phyloP scores from a whole-genome alignment of 2,329 filamentous ascomycete species.

The Aulographum hederae region DNA sequence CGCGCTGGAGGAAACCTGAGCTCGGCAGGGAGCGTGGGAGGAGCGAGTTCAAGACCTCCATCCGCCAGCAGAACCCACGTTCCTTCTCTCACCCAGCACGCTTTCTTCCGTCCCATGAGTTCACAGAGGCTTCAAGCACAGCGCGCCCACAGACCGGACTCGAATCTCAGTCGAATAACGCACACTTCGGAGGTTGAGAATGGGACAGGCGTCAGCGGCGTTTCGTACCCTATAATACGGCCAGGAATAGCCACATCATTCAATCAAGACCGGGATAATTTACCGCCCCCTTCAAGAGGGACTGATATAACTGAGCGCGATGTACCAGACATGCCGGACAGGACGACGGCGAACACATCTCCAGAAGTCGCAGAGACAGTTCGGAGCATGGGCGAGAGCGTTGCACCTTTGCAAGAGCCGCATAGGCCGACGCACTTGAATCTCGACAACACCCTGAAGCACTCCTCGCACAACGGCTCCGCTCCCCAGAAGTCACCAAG shows the following conservation, averaged over 20 bases:
- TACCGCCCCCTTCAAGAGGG: conserved; percentile 57
- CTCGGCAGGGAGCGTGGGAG: conserved; percentile 11
- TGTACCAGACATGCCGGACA: conserved; percentile 42
- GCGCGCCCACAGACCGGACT: conserved; percentile 43
- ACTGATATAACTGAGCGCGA: conserved; percentile 63
- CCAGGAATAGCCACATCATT: no score
- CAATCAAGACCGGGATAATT: no score
- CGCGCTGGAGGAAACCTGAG: background rate
- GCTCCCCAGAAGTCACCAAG: conserved; percentile 51
- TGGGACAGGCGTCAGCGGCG: no score
- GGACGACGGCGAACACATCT: conserved; percentile 55
- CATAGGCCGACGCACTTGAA: conserved; percentile 34
- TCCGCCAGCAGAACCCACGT: conserved; percentile 75
- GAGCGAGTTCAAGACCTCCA: conserved; percentile 26
- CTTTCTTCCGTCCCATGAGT: conserved; percentile 94
- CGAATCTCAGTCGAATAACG: no score
- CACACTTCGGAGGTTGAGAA: no score
- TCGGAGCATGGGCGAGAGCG: conserved; percentile 56
- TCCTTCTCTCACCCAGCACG: conserved; percentile 70
- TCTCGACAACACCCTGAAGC: conserved; percentile 40
- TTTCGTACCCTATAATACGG: no score
- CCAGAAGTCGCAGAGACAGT: conserved; percentile 41
- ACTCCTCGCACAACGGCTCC: conserved; percentile 21
- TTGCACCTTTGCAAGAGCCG: conserved; percentile 47
- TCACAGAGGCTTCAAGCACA: conserved; percentile 88